Base-by-base conservation (phyloP, 2,329 filamentous ascomycete genomes). In the Verticillium nonalfalfae region DNA sequence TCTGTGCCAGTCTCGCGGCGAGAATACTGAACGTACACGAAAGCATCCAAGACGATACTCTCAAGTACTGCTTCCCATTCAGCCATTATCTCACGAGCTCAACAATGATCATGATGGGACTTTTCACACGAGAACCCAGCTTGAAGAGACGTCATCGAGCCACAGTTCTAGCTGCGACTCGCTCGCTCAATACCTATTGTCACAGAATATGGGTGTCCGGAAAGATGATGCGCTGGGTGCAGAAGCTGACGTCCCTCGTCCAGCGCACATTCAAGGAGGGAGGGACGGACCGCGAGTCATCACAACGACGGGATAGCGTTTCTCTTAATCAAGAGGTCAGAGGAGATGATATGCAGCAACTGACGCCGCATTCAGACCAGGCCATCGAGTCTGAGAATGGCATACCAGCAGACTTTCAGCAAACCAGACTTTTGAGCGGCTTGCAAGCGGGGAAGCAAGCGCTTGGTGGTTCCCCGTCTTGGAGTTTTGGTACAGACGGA, bases 211-310 rank as follows among this genome's bases (percentile, higher is more conserved):
- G 62, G 62, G 62, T 63, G 2, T 61, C 59, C 0, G 60, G 62
- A 1, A 63, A 61, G 38, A 63, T 63, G 62, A 63, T 63, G 54
- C 60, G 60, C 31, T 61, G 59, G 60, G 62, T 63, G 1, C 59
- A 54, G 1, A 59, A 54, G 15, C 60, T 63, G 15, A 63, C 57
- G 5, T 45, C 50, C 0, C 33, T 63, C 10, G 62, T 61, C 4
- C 60, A 63, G 4, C 52, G 31, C 18, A 59, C 50, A 1, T 50
- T 45, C 10, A 14, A 40, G 11, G 50, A 59, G 14, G 6, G 34
- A 14, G 14, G 6, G 1, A 18, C 18, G 4, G 56, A 45, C 26
- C 9, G n/a, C 3, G 45, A 50, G 18, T 26, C 45, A 26, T 50
- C 45, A 26, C 18, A 26, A 50, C 18, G 18, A 10, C 45, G 31